Evolutionary conservation across 768 basidiomycete genomes (phyloP), one percentile per base, ranked within the genome.

Genomic region (Suillus discolor): DNA sequence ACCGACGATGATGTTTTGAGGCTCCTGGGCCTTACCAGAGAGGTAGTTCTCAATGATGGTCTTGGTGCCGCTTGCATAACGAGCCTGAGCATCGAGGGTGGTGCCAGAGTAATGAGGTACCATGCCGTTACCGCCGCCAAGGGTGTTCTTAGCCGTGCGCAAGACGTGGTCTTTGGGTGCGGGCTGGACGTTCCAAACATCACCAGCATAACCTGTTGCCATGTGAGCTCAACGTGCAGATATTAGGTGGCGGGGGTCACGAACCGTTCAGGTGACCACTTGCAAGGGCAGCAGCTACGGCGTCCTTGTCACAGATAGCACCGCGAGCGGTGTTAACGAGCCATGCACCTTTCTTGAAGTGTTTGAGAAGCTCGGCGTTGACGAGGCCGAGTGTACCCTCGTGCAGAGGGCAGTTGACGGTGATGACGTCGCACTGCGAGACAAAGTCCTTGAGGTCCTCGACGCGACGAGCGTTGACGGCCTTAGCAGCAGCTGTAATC

Each of bases 301-400:
- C 93, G 67, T 94, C 87, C 69, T 88, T 88, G 79, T 93, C 89
- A 74, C 92, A 94, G 72, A 97, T 94, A 49, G 95, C 95, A 53
- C 95, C 95, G 70, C 94, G 92, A 61, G 93, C 93, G 36, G 93
- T 94, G 85, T 97, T 97, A 73, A 97, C 90, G 71, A 96, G 87
- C 91, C 91, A 95, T 18, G 94, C 86, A 59, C 93, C 94, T 75
- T 91, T 90, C 85, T 97, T 97, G 85, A 96, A 91, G 80, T 93
- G 91, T 76, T 85, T 85, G 70, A 96, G 82, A 47, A 94, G 87
- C 45, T 95, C 92, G 44, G 85, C 83, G 81, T 94, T 92, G 73
- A 96, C 83, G 57, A 96, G 85, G 31, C 91, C 91, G 51, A 82
- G 81, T 47, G 94, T 95, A 31, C 88, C 88, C 74, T 95, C 93